phyloP scores from a whole-genome alignment of 2,329 filamentous ascomycete genomes.

The Aspergillus ustus region DNA sequence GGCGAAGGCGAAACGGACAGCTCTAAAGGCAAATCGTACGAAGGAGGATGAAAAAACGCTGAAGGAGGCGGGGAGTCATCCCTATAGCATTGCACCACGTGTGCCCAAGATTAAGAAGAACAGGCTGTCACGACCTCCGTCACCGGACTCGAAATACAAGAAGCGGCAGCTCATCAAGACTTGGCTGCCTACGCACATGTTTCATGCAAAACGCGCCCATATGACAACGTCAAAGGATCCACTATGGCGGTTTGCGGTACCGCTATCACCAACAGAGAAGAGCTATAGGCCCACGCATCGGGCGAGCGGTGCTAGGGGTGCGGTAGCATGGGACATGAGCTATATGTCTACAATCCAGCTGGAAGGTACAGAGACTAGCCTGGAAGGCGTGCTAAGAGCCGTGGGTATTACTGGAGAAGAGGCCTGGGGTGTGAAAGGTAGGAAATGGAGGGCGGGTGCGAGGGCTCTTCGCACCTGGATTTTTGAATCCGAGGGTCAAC shows the following conservation, averaged over 20 bases:
- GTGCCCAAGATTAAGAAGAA: conserved; percentile 72
- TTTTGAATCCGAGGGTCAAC: conserved; percentile 58
- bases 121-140: conserved; percentile 66
- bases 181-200: conserved; percentile 93
- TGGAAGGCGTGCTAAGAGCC: conserved; percentile 68
- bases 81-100: conserved; percentile 44
- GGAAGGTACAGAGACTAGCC: conserved; percentile 66
- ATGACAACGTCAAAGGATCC: conserved; percentile 81
- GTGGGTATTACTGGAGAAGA: conserved; percentile 65
- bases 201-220: conserved; percentile 87
- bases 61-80: conserved; percentile 34
- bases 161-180: conserved; percentile 88
- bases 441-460: conserved; percentile 71
- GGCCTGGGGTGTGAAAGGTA: conserved; percentile 66
- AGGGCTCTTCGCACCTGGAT: conserved; percentile 63
- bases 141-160: conserved; percentile 72
- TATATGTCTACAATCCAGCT: conserved; percentile 88
- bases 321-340: conserved; percentile 89
- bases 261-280: conserved; percentile 85
- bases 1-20: conserved; percentile 45
- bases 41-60: conserved; percentile 28
- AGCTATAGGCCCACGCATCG: conserved; percentile 86
- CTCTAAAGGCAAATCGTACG: conserved; percentile 51
- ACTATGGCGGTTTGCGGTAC: conserved; percentile 88
- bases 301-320: conserved; percentile 73